Conservation (phyloP, 2,329 filamentous ascomycete genomes). For the Sclerotinia nivalis region DNA sequence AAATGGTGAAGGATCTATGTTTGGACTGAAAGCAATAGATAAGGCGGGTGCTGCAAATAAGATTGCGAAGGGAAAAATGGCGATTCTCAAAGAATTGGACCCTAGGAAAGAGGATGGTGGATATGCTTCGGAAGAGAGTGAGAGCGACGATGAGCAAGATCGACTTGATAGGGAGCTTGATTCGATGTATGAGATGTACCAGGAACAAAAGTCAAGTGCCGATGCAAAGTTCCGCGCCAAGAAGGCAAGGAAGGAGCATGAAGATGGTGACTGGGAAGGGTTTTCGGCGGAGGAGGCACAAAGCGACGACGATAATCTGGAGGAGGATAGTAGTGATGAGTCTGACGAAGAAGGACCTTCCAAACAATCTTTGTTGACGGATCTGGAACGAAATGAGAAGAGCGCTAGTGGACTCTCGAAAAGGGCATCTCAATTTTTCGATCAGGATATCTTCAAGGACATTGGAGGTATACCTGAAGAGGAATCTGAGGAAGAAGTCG, state of each 20-base stretch:
- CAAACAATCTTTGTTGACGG: constrained; percentile 58
- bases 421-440: constrained; percentile 85
- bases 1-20: constrained; percentile 79
- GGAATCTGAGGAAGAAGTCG: constrained; percentile 47
- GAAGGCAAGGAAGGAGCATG: constrained; percentile 76
- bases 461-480: constrained; percentile 68
- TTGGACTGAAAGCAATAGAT: constrained; percentile 79
- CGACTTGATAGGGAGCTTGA: constrained; percentile 83
- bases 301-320: constrained; percentile 59
- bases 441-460: constrained; percentile 89
- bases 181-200: constrained; percentile 81
- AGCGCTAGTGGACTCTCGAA: constrained; percentile 69
- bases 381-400: constrained; percentile 57
- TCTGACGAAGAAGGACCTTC: constrained; percentile 53
- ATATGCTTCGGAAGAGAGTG: constrained; percentile 55
- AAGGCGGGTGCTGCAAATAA: constrained; percentile 69
- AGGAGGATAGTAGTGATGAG: constrained; percentile 64
- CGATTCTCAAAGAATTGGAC: constrained; percentile 59
- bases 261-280: constrained; percentile 90
- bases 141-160: constrained; percentile 79
- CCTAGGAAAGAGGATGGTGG: constrained; percentile 62
- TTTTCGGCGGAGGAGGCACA: constrained; percentile 67
- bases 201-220: constrained; percentile 72
- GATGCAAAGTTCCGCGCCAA: constrained; percentile 92
- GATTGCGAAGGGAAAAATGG: constrained; percentile 79